Conservation (phyloP, 2,329 filamentous ascomycete genomes). For the Diaporthe caulivora region DNA sequence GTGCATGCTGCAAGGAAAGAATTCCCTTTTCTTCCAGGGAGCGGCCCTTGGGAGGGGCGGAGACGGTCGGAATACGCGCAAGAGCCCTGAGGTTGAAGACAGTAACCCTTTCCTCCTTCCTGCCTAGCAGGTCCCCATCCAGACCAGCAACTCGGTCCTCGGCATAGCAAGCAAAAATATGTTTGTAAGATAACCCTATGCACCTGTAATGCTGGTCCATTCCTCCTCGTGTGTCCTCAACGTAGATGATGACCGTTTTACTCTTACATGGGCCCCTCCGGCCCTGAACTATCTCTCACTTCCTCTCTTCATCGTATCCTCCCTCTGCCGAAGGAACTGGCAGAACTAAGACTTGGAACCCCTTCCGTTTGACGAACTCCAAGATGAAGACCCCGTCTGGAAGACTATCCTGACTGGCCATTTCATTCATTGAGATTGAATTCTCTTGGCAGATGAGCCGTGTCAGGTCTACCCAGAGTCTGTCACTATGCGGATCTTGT, state of each 20-base stretch:
- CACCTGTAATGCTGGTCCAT: conserved; percentile 21
- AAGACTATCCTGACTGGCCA: no score
- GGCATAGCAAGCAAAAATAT: conserved; percentile 10
- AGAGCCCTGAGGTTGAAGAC: conserved; percentile 30
- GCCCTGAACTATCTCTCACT: neutral
- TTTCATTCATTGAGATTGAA: neutral
- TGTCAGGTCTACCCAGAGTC: conserved; percentile 28
- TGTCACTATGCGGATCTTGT: conserved; percentile 33
- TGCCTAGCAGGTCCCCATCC: neutral
- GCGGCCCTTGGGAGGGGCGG: neutral
- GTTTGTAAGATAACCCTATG: conserved; percentile 15
- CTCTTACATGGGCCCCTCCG: conserved; percentile 17
- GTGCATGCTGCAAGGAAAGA: conserved; percentile 6
- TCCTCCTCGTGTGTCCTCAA: neutral
- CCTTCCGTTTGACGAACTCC: neutral
- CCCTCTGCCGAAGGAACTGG: neutral
- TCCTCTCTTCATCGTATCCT: neutral
- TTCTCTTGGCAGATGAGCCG: neutral
- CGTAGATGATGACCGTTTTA: conserved; percentile 5
- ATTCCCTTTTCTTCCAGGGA: neutral
- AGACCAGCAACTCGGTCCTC: neutral
- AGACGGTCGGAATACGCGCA: neutral
- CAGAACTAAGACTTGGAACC: neutral
- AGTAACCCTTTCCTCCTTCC: conserved; percentile 25
- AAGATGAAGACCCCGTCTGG: neutral